These are phyloP conservation scores for Claviceps sp. DNA, from an alignment of 2,329 filamentous ascomycete species.

Conservation along the genomic window DNA sequence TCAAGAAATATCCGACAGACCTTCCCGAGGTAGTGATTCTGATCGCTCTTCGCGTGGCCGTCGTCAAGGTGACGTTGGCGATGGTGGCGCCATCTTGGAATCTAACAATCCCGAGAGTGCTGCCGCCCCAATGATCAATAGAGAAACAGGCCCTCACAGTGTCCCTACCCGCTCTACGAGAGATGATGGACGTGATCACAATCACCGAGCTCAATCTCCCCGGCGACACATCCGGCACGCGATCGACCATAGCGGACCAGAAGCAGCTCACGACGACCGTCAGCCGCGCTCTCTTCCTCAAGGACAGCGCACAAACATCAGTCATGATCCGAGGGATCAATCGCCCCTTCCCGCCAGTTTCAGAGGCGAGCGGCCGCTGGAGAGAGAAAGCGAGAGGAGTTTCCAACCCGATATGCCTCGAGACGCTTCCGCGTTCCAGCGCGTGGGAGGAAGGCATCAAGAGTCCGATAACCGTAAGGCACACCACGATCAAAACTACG, in stretches of 20 bases:
- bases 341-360: conserved; percentile 16
- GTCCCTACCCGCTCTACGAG: conserved; percentile 23
- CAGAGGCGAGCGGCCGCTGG: conserved; percentile 23
- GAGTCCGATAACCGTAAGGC: conserved; percentile 37
- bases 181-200: conserved; percentile 32
- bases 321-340: conserved; percentile 20
- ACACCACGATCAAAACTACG: conserved; percentile 49
- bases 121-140: conserved; percentile 30
- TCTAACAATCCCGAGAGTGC: conserved; percentile 36
- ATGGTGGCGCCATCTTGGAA: conserved; percentile 17
- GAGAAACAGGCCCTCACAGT: conserved; percentile 16
- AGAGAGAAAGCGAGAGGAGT: conserved; percentile 23
- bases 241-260: conserved; percentile 17
- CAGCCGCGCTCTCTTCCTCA: conserved; percentile 26
- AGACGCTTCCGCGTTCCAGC: conserved; percentile 25
- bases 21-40: conserved; percentile 14
- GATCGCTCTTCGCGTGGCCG: conserved; percentile 18
- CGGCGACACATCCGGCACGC: conserved; percentile 24
- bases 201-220: conserved; percentile 33
- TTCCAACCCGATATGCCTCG: conserved; percentile 23
- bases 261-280: conserved; percentile 36
- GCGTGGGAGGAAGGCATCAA: conserved; percentile 20
- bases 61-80: conserved; percentile 9
- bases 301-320: conserved; percentile 17
- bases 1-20: conserved; percentile 17